A percentile compares a stretch with the other conserved stretches of the same genome.
These are phyloP conservation scores for Lichtheimia ramosa DNA, from an alignment of 371 early-diverging fungal species.

Conservation along the genomic window DNA sequence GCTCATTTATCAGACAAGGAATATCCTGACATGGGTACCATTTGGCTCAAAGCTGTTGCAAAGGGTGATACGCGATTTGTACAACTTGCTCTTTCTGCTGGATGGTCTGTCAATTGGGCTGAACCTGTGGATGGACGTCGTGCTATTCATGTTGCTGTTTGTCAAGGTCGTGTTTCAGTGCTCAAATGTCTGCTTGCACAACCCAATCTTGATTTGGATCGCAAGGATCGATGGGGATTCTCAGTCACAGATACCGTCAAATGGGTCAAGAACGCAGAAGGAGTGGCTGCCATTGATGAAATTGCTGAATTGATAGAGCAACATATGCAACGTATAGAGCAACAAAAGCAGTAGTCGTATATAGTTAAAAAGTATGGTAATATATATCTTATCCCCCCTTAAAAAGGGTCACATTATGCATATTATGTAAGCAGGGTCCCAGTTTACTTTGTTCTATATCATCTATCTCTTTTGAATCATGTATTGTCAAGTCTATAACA, in stretches of 20 bases:
- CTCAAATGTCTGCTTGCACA: constrained; percentile 34
- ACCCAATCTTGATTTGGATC: constrained; percentile 16
- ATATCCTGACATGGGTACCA: constrained; percentile 56
- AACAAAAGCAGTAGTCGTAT: background rate
- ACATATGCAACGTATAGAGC: background rate
- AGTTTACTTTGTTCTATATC: background rate
- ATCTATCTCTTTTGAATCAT: background rate
- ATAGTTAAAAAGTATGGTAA: background rate
- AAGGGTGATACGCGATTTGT: constrained; percentile 35
- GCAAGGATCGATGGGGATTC: constrained; percentile 39
- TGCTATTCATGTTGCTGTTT: constrained; percentile 40
- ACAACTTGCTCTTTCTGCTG: constrained; percentile 34
- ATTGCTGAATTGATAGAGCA: constrained; percentile 8
- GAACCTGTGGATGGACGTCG: constrained; percentile 42
- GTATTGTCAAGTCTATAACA: background rate
- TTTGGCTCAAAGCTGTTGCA: constrained; percentile 46
- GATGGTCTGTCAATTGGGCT: constrained; percentile 47
- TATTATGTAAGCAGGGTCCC: background rate
- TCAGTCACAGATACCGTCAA: constrained; percentile 28
- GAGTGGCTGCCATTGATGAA: constrained; percentile 2
- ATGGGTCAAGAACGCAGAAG: background rate
- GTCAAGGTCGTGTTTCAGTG: constrained; percentile 31
- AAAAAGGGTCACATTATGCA: background rate
- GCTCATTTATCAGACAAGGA: constrained; percentile 89
- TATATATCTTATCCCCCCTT: background rate